A percentile compares a stretch with the other conserved stretches of the same genome.
Evolutionary conservation across 2,329 filamentous ascomycete genomes (phyloP).

Genomic region (Ilyonectria sp.): DNA sequence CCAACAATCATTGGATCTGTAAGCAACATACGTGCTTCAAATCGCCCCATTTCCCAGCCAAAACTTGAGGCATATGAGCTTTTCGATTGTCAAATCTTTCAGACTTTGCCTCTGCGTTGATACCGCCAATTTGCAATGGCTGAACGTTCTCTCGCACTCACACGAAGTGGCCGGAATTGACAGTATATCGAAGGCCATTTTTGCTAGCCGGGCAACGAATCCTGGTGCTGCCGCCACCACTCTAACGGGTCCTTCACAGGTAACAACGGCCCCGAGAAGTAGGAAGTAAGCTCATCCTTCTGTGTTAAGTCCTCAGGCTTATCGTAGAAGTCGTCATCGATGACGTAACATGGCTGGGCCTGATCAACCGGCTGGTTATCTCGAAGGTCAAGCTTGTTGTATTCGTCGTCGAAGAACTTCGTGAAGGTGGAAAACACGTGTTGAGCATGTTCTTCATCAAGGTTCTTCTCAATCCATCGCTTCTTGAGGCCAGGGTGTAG

Average conservation of each 20-base stretch:
- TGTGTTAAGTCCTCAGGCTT: conserved; percentile 9
- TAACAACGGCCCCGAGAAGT: conserved; percentile 5
- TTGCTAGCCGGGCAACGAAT: conserved; percentile 10
- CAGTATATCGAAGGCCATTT: conserved; percentile 10
- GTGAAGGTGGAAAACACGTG: conserved; percentile 9
- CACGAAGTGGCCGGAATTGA: neutral
- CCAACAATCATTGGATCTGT: conserved; percentile 4
- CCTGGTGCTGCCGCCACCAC: conserved; percentile 4
- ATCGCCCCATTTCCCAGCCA: conserved; percentile 1
- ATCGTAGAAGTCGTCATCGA: conserved; percentile 11
- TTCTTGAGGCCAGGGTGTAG: conserved; percentile 7
- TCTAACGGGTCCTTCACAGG: conserved; percentile 7
- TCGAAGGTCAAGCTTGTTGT: conserved; percentile 10
- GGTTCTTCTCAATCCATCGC: conserved; percentile 10
- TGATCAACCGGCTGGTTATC: conserved; percentile 8
- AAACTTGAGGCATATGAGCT: conserved; percentile 9
- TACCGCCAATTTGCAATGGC: conserved; percentile 8
- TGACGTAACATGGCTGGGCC: conserved; percentile 3
- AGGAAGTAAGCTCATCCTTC: conserved; percentile 9
- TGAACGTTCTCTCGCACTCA: conserved; percentile 7
- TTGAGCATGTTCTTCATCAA: conserved; percentile 10
- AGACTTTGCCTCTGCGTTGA: conserved; percentile 6
- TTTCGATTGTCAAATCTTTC: conserved; percentile 7
- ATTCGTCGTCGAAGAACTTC: conserved; percentile 10
- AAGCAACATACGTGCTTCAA: conserved; percentile 7